These are phyloP conservation scores for Neocatenulostroma microsporum DNA, from an alignment of 2,329 filamentous ascomycete species.

Conservation along the genomic window DNA sequence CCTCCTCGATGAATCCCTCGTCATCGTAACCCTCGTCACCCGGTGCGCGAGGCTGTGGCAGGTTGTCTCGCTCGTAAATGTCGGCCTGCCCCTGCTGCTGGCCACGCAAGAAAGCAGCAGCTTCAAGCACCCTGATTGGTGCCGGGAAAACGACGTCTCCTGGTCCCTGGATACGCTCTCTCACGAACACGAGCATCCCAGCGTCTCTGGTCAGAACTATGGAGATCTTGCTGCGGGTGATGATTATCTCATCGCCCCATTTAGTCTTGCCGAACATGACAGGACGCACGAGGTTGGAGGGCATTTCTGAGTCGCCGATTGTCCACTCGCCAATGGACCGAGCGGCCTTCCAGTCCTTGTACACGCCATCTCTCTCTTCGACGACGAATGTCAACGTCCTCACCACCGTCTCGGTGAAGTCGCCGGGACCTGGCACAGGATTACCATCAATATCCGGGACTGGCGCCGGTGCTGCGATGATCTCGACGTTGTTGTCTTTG, in stretches of 20 bases:
- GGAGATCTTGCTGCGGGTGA: neutral
- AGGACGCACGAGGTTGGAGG: neutral
- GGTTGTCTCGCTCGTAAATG: neutral
- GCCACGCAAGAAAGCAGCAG: neutral
- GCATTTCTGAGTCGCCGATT: neutral
- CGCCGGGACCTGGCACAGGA: neutral
- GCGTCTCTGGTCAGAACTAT: neutral
- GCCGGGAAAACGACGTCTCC: neutral
- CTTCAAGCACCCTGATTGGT: neutral
- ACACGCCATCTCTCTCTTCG: neutral
- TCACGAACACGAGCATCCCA: neutral
- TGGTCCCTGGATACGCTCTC: neutral
- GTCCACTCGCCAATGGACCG: neutral
- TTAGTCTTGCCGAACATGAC: neutral
- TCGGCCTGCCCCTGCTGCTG: neutral
- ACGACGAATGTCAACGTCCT: too few species aligned
- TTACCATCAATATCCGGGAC: neutral
- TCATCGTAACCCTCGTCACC: neutral
- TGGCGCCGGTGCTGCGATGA: neutral
- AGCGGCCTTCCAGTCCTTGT: neutral
- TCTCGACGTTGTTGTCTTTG: constrained; percentile 2
- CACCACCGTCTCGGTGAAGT: neutral
- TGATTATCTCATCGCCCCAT: neutral
- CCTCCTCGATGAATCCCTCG: too few species aligned
- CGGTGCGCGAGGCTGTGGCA: neutral